phyloP scores from a whole-genome alignment of 306 rosid species.

The Cyamopsis tetragonoloba region DNA sequence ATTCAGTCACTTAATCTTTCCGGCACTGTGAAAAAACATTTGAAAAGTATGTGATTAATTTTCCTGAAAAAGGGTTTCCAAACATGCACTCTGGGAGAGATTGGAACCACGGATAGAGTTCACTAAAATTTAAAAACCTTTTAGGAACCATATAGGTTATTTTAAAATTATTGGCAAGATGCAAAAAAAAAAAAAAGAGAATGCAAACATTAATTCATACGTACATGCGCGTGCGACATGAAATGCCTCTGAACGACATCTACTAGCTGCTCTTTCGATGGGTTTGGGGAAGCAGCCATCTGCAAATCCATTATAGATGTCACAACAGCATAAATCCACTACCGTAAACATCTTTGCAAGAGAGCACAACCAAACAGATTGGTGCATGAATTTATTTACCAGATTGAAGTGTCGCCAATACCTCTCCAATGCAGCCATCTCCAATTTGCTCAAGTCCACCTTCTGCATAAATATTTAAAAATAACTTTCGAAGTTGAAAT shows the following conservation, averaged over 20 bases:
- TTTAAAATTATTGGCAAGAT: not conserved
- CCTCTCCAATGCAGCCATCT: conserved; percentile 89
- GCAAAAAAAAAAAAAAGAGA: not conserved
- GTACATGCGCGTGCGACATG: conserved; percentile 90
- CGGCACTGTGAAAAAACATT: too few species aligned
- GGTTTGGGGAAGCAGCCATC: conserved; percentile 83
- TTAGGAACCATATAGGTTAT: not conserved
- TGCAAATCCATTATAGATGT: conserved; percentile 15
- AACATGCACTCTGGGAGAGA: not conserved
- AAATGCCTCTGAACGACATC: conserved; percentile 95
- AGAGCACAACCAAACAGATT: not conserved
- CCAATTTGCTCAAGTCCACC: conserved; percentile 85
- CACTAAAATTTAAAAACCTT: not conserved
- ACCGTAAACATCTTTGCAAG: not conserved
- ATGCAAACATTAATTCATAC: not conserved
- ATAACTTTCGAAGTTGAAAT: not conserved
- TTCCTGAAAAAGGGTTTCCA: too few species aligned
- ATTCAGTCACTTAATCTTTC: too few species aligned
- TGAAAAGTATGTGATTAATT: too few species aligned
- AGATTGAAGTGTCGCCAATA: conserved; percentile 94
- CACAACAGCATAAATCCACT: not conserved
- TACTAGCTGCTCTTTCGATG: conserved; percentile 80
- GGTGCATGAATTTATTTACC: conserved; percentile 45
- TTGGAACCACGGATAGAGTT: not conserved
- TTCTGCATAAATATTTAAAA: conserved; percentile 39